Evolutionary conservation across 306 rosid genomes (phyloP).

Genomic region (Acacia confusa): DNA sequence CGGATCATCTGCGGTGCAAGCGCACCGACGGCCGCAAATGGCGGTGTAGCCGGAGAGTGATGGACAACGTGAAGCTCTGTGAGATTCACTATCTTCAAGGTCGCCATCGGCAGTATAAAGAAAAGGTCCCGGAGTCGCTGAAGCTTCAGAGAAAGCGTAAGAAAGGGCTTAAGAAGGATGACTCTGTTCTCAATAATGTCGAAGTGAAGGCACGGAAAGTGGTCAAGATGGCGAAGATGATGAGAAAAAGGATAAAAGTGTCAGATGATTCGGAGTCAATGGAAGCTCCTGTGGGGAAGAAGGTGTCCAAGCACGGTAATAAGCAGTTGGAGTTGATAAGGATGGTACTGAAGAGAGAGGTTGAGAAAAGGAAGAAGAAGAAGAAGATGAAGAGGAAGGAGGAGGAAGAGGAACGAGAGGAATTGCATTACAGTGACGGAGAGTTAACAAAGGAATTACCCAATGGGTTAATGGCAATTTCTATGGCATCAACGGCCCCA

Average conservation of each 20-base stretch:
- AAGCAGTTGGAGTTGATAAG: slow-evolving; percentile 77
- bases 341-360: slow-evolving; percentile 83
- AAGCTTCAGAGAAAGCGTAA: slow-evolving; percentile 64
- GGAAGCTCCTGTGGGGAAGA: slow-evolving; percentile 45
- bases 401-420: slow-evolving; percentile 34
- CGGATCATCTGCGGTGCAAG: slow-evolving; percentile 81
- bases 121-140: slow-evolving; percentile 86
- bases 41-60: slow-evolving; percentile 87
- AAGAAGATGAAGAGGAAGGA: slow-evolving; percentile 22
- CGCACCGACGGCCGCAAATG: slow-evolving; percentile 95
- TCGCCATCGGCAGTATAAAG: slow-evolving; percentile 74
- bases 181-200: slow-evolving; percentile 30
- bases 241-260: slow-evolving; percentile 53
- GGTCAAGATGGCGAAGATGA: slow-evolving; percentile 42
- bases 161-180: slow-evolving; percentile 36
- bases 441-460: slow-evolving; percentile 79
- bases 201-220: slow-evolving; percentile 61
- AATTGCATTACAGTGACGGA: slow-evolving; percentile 43
- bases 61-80: slow-evolving; percentile 82
- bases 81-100: slow-evolving; percentile 90
- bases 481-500: slow-evolving; percentile 49
- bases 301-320: slow-evolving; percentile 52
- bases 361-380: slow-evolving; percentile 57
- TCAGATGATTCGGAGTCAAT: slow-evolving; percentile 31
- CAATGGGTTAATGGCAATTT: slow-evolving; percentile 85